Conservation (phyloP, 2,329 filamentous ascomycete species). For the Cladosporium sp. region DNA sequence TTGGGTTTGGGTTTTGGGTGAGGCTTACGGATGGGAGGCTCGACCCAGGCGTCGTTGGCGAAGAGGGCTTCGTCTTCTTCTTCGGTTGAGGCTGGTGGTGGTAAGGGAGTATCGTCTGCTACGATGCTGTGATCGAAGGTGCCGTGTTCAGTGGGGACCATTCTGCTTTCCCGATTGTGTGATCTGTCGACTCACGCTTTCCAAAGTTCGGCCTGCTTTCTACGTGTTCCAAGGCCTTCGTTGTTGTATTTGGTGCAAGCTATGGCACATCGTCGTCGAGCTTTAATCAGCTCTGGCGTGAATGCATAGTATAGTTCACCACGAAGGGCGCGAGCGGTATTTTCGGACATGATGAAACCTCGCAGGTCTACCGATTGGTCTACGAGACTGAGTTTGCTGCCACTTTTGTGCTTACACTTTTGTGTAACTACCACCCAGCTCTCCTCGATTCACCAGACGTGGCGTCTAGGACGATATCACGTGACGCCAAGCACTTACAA, state of each 20-base stretch:
- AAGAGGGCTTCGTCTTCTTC: slow-evolving; percentile 64
- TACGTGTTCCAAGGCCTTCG: slow-evolving; percentile 52
- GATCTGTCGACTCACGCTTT: slow-evolving; percentile 64
- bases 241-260: slow-evolving; percentile 63
- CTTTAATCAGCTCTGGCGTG: slow-evolving; percentile 61
- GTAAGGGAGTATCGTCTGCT: slow-evolving; percentile 58
- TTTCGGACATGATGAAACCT: slow-evolving; percentile 30
- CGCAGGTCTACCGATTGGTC: neutral
- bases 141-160: neutral
- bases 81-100: slow-evolving; percentile 51
- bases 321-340: slow-evolving; percentile 28
- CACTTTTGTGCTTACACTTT: too few relatives aligned
- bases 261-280: slow-evolving; percentile 56
- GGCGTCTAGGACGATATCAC: neutral
- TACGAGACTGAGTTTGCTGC: too few relatives aligned
- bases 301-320: slow-evolving; percentile 68
- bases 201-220: slow-evolving; percentile 63
- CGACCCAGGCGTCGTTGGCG: slow-evolving; percentile 62
- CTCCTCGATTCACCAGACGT: neutral
- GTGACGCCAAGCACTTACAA: neutral
- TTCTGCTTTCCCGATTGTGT: too few relatives aligned
- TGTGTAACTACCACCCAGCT: too few relatives aligned
- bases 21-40: slow-evolving; percentile 53
- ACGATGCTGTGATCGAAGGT: slow-evolving; percentile 49
- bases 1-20: slow-evolving; percentile 17